phyloP scores from a whole-genome alignment of 257 asterid genomes.

The Voacanga thouarsii region DNA sequence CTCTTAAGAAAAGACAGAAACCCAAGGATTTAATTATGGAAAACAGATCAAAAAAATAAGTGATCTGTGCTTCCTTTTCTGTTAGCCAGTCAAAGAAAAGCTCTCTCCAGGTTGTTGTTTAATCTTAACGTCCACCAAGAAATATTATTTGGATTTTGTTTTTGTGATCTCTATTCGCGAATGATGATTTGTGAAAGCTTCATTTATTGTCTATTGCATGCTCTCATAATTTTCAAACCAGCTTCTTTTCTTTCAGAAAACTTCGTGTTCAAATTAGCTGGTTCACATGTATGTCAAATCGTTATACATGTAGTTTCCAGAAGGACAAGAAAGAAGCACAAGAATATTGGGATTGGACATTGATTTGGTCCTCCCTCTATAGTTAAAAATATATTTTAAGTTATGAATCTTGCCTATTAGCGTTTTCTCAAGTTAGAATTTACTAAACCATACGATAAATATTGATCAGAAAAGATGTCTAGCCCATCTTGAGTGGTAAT shows the following conservation, averaged over 20 bases:
- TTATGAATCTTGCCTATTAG: not conserved
- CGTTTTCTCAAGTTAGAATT: not conserved
- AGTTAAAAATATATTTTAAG: not conserved
- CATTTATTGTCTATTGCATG: not conserved
- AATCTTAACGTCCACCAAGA: conserved; percentile 16
- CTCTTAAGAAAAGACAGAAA: conserved; percentile 48
- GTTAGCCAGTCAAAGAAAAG: conserved; percentile 18
- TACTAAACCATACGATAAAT: too few relatives aligned
- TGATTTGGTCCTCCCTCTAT: not conserved
- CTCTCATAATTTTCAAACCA: not conserved
- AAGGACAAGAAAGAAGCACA: not conserved
- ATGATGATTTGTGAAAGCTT: not conserved
- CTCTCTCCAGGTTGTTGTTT: not conserved
- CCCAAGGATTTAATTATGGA: conserved; percentile 17
- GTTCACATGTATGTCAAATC: conserved; percentile 16
- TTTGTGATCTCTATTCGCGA: not conserved
- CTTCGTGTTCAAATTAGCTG: conserved; percentile 7
- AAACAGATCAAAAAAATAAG: conserved; percentile 2
- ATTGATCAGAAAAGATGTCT: too few relatives aligned
- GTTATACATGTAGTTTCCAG: not conserved
- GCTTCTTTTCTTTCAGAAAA: not conserved
- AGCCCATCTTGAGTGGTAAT: too few relatives aligned
- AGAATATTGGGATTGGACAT: not conserved
- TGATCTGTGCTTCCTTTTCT: conserved; percentile 4
- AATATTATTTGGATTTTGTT: not conserved